A percentile compares a stretch with the other conserved stretches of the same genome.
Evolutionary conservation across 441 rosid species (phyloP).

Genomic region (Pelargonium cotyledonis): DNA sequence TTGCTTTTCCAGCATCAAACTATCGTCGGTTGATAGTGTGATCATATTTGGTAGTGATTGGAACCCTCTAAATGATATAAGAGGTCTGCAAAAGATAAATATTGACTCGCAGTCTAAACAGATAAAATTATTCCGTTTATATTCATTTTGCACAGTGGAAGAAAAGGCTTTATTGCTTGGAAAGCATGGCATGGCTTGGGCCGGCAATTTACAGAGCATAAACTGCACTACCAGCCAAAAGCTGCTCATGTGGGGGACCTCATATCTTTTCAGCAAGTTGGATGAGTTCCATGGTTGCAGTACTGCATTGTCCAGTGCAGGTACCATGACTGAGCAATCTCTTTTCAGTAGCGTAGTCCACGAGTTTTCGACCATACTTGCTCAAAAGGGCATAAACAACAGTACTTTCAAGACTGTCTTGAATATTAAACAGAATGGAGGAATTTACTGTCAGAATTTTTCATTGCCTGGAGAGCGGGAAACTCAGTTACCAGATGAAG

Average conservation of each 20-base stretch:
- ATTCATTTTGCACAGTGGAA: constrained; percentile 66
- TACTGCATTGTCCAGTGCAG: constrained; percentile 17
- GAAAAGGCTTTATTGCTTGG: constrained; percentile 70
- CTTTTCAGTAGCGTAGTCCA: constrained; percentile 33
- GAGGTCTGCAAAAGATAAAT: constrained; percentile 62
- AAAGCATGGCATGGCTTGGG: constrained; percentile 45
- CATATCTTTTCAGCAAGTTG: constrained; percentile 55
- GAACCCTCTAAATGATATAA: constrained; percentile 67
- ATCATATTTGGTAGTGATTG: constrained; percentile 77
- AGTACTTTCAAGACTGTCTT: constrained; percentile 33
- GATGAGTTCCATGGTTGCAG: constrained; percentile 46
- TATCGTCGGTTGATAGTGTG: constrained; percentile 63
- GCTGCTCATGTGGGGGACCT: constrained; percentile 86
- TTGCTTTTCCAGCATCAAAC: constrained; percentile 61
- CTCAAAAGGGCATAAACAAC: constrained; percentile 33
- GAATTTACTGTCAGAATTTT: constrained; percentile 39
- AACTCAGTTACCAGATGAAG: constrained; percentile 42
- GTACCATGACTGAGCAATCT: constrained; percentile 30
- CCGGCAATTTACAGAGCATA: constrained; percentile 29
- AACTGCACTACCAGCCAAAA: constrained; percentile 41
- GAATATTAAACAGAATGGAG: constrained; percentile 53
- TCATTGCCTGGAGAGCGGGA: constrained; percentile 59
- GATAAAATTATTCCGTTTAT: constrained; percentile 69
- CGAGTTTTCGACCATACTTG: constrained; percentile 52
- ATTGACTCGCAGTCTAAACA: constrained; percentile 51